Evolutionary conservation across 352 stramenopile species (phyloP).

Genomic region (Globisporangium recalcitrans): DNA sequence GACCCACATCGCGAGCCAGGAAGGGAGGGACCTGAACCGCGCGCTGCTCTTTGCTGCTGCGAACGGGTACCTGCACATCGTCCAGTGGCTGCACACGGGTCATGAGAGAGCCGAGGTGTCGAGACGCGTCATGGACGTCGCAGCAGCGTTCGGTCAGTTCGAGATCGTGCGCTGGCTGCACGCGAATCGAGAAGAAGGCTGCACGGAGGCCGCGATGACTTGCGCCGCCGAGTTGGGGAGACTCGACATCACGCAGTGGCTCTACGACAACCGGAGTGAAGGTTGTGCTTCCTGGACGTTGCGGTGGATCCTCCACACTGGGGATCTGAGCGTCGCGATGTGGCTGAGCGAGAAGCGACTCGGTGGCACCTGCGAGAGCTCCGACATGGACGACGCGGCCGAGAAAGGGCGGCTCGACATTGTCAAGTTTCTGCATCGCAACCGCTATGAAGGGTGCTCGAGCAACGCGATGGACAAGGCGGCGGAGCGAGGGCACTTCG

Average conservation of each 20-base stretch:
- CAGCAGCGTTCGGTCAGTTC: constrained; percentile 26
- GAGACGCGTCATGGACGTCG: constrained; percentile 26
- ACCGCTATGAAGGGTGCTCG: constrained; percentile 15
- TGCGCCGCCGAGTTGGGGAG: constrained; percentile 14
- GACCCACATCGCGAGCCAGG: constrained; percentile 12
- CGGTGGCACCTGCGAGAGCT: constrained; percentile 8
- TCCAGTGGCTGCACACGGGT: constrained; percentile 23
- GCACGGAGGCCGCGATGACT: constrained; percentile 17
- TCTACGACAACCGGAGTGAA: constrained; percentile 16
- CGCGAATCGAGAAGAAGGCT: constrained; percentile 14
- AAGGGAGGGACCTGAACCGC: constrained; percentile 11
- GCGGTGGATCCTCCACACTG: constrained; percentile 15
- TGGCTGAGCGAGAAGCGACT: constrained; percentile 11
- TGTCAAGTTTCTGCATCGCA: constrained; percentile 21
- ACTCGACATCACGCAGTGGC: constrained; percentile 23
- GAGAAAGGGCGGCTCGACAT: constrained; percentile 25
- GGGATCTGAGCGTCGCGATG: constrained; percentile 5
- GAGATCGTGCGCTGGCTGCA: constrained; percentile 26
- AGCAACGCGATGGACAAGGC: constrained; percentile 30
- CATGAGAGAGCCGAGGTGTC: constrained; percentile 7
- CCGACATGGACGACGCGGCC: constrained; percentile 22
- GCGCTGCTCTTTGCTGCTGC: constrained; percentile 18
- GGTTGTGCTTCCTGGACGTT: constrained; percentile 17
- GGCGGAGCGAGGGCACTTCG: constrained; percentile 24
- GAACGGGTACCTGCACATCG: constrained; percentile 17